Percentiles rank a stretch among this genome's conserved stretches.
Conservation (phyloP, 2,329 filamentous ascomycete species). For the Verticillium nonalfalfae region DNA sequence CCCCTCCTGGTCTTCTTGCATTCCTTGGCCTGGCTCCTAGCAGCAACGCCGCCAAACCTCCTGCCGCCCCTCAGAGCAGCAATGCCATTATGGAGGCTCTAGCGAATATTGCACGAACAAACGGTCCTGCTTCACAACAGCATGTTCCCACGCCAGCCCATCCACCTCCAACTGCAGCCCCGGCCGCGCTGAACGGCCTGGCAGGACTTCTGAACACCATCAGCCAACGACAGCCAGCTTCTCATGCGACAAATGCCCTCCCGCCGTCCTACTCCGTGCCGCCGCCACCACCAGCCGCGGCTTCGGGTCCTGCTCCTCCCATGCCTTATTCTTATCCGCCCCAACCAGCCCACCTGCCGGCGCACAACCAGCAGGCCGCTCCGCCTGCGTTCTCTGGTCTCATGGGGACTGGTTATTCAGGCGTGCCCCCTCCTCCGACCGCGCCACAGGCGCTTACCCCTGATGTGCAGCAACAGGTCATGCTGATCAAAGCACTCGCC, state of each 20-base stretch:
- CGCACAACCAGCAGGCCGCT: background rate
- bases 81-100: conserved; percentile 70
- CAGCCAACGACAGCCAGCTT: background rate
- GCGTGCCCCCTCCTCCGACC: conserved; percentile 18
- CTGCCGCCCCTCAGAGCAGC: conserved; percentile 28
- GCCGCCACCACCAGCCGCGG: background rate
- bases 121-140: conserved; percentile 37
- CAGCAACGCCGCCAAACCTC: conserved; percentile 13
- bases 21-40: conserved; percentile 20
- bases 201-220: background rate
- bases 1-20: conserved; percentile 39
- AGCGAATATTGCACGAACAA: conserved; percentile 75
- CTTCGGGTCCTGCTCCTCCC: conserved; percentile 17
- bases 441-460: conserved; percentile 34
- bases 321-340: conserved; percentile 36
- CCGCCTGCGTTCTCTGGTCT: background rate
- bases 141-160: background rate
- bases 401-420: background rate
- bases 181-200: background rate
- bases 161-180: background rate
- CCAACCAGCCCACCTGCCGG: background rate
- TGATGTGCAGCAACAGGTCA: conserved; percentile 63
- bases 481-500: conserved; percentile 68
- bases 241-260: background rate
- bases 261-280: background rate